Conservation (phyloP, 139 green algal species). For the Chlamydomonas urium region DNA sequence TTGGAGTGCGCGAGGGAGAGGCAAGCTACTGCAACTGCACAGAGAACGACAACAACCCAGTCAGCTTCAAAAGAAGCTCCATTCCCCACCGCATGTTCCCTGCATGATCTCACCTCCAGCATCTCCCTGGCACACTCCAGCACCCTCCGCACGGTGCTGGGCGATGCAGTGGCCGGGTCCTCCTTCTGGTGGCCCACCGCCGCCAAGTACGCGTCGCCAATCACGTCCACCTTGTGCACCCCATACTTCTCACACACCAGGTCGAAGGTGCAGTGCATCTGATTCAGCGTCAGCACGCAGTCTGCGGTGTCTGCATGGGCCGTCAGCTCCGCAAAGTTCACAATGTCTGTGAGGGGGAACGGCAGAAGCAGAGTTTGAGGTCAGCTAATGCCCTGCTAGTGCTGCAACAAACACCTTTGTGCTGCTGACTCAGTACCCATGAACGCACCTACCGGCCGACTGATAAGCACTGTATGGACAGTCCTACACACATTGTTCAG, state of each 20-base stretch:
- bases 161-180: neutral
- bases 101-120: slow-evolving; percentile 22
- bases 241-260: slow-evolving; percentile 26
- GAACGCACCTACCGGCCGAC: too few species aligned
- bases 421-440: too few species aligned
- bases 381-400: too few species aligned
- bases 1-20: too few species aligned
- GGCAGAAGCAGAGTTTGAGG: too few species aligned
- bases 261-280: slow-evolving; percentile 33
- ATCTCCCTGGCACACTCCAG: slow-evolving; percentile 27
- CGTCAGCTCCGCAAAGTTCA: slow-evolving; percentile 4
- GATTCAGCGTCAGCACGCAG: slow-evolving; percentile 31
- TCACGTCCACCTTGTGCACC: slow-evolving; percentile 39
- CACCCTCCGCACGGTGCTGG: slow-evolving; percentile 8
- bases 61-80: neutral
- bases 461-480: too few species aligned
- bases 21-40: too few species aligned
- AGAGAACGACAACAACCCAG: neutral
- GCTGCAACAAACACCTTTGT: too few species aligned
- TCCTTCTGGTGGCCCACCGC: slow-evolving; percentile 32
- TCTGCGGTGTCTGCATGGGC: slow-evolving; percentile 27
- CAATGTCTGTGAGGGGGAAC: neutral
- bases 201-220: slow-evolving; percentile 23
- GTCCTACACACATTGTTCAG: too few species aligned
- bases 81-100: neutral